These are phyloP conservation scores for Pistacia integerrima DNA, from an alignment of 345 rosid genomes.

Conservation along the genomic window DNA sequence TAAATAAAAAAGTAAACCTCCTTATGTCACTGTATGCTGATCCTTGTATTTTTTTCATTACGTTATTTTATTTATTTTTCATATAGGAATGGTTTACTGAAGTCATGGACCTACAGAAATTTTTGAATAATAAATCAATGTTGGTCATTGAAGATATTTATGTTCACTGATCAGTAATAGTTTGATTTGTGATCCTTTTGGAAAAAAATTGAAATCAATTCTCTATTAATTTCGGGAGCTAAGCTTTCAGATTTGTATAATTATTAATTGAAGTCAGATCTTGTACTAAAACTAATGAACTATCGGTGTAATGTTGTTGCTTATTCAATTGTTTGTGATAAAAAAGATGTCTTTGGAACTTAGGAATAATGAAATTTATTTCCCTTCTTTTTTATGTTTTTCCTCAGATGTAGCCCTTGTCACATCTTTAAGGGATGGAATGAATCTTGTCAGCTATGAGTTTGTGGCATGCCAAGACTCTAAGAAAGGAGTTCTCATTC, in stretches of 20 bases:
- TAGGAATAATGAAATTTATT: constrained; percentile 1
- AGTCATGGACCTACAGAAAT: not conserved
- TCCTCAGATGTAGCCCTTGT: constrained; percentile 93
- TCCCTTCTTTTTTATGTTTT: constrained; percentile 12
- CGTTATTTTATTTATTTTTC: no score
- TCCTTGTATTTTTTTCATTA: not conserved
- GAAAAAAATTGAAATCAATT: not conserved
- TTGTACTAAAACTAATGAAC: not conserved
- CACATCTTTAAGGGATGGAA: constrained; percentile 97
- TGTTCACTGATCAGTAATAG: no score
- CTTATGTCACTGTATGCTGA: not conserved
- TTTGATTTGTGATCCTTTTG: not conserved
- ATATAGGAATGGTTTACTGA: not conserved
- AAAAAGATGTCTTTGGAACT: not conserved
- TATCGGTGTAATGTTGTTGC: not conserved
- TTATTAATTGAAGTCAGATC: not conserved
- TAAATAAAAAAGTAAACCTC: not conserved
- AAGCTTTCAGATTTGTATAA: not conserved
- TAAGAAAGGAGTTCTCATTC: constrained; percentile 98
- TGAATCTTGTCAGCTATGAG: constrained; percentile 99
- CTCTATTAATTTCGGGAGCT: not conserved
- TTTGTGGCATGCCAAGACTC: constrained; percentile 98
- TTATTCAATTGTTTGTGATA: not conserved
- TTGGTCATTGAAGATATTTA: not conserved
- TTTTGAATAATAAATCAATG: not conserved